Base-by-base conservation (phyloP, 257 asterid species). In the Rubia yunnanensis region DNA sequence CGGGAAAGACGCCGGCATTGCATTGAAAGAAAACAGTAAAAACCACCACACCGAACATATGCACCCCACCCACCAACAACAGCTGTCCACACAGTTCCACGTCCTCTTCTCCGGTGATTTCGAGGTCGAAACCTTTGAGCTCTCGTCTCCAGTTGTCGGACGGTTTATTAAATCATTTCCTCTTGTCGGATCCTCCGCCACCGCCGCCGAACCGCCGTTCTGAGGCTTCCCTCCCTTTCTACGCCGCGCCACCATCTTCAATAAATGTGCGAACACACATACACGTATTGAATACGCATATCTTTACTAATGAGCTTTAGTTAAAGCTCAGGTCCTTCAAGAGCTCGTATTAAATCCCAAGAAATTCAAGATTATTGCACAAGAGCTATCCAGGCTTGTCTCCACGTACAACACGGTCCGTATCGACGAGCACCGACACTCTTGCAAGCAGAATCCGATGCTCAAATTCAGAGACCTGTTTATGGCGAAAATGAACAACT, bases 41-140 rank as follows among this genome's bases (percentile, higher is more conserved):
- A 80, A 71, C 98, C 97, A 91, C 96, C 98, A 91, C 49, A 79
- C 74, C 64, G 95, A 81, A 73, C 98, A 88, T 35, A 86, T 58
- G 63, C 82, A 91, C 10, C 98, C 98, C 10, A 91, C 68, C 52
- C 81, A 83, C 98, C 98, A 88, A 55, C 96, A 91, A 55, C 96
- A 91, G 31, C 77, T 84, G 57, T 88, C 96, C 58, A 84, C 79
- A 63, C 97, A 88, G 23, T 70, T 77, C 87, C 92, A 80, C 70
- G 65, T 79, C 70, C 66, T 75, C 76, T 49, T 70, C 68, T 68
- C 69, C 66, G 74, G 17, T 44, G 52, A 70, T 26, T 68, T 73
- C 67, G 48, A 75, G 32, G 75, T 73, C 50, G 54, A 66, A 36
- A 68, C 71, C 48, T 73, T 74, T 17, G 56, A 55, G 6, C 14